A percentile compares a stretch with the other conserved stretches of the same genome.
Conservation (phyloP, 805 yeast species). For the Cyberlindnera mrakii region DNA sequence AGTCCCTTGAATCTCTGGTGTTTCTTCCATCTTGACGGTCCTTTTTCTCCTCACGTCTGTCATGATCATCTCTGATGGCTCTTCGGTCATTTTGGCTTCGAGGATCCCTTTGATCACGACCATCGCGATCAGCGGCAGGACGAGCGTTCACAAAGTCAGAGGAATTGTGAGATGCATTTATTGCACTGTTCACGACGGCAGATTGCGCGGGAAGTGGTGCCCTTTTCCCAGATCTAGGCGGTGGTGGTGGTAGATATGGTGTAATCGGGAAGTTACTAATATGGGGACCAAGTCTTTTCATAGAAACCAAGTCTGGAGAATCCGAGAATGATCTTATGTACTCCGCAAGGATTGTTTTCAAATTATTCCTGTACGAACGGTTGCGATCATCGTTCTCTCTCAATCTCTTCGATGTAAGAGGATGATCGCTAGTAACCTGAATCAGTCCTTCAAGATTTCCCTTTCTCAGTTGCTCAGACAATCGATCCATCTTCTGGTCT, state of each 20-base stretch:
- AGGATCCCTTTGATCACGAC: neutral
- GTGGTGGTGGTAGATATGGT: neutral
- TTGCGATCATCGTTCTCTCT: constrained; percentile 1
- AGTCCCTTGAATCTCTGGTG: neutral
- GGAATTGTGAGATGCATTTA: neutral
- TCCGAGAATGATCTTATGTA: neutral
- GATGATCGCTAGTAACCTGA: neutral
- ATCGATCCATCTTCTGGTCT: neutral
- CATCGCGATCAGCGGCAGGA: neutral
- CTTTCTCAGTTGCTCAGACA: neutral
- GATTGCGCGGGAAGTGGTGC: constrained; percentile 5
- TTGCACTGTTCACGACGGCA: neutral
- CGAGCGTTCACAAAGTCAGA: neutral
- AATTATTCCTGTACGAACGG: neutral
- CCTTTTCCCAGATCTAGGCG: neutral
- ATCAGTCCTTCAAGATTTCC: neutral
- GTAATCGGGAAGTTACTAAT: neutral
- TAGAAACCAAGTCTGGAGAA: neutral
- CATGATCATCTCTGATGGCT: neutral
- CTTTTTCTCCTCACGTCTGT: neutral
- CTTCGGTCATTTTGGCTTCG: neutral
- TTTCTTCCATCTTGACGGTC: neutral
- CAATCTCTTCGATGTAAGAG: neutral
- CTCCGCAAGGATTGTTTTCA: neutral
- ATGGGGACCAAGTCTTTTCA: too few species aligned